phyloP scores from a whole-genome alignment of 768 basidiomycete genomes.

The Suillus plorans region DNA sequence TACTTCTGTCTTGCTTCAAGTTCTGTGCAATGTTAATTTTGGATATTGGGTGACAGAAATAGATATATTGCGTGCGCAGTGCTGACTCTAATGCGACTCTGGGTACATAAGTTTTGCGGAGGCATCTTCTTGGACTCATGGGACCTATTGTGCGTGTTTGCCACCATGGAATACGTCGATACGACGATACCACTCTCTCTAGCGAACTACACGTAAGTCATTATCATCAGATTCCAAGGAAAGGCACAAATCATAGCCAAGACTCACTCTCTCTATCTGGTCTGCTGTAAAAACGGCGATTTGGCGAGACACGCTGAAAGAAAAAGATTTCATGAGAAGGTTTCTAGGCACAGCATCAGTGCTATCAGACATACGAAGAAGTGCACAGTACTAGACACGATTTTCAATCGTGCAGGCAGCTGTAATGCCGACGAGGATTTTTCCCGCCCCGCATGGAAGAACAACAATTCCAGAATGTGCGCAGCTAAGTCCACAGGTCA shows the following conservation, averaged over 20 bases:
- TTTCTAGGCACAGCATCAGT: neutral
- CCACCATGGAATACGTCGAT: constrained; percentile 99
- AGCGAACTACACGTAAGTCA: constrained; percentile 62
- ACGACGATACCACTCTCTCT: constrained; percentile 98
- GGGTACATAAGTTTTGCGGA: too few relatives aligned
- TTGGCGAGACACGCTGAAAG: constrained; percentile 74
- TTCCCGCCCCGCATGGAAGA: constrained; percentile 96
- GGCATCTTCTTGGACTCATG: constrained; percentile 99
- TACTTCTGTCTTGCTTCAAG: too few relatives aligned
- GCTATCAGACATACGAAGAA: constrained; percentile 74
- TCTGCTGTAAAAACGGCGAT: constrained; percentile 98
- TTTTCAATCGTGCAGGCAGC: constrained; percentile 99
- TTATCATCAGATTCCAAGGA: constrained; percentile 1
- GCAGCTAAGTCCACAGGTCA: constrained; percentile 54
- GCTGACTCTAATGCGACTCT: too few relatives aligned
- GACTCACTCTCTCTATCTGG: constrained; percentile 88
- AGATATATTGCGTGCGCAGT: too few relatives aligned
- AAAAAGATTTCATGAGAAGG: constrained; percentile 2
- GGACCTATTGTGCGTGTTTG: constrained; percentile 97
- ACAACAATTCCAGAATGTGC: constrained; percentile 98
- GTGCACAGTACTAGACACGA: constrained; percentile 97
- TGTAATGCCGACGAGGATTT: constrained; percentile 98
- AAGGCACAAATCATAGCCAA: neutral
- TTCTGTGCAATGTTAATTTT: too few relatives aligned
- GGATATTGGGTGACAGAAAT: too few relatives aligned